Percentiles rank a stretch among this genome's conserved stretches.
These are phyloP conservation scores for Chaetomium fimeti DNA, from an alignment of 495 filamentous ascomycete species.

Conservation along the genomic window DNA sequence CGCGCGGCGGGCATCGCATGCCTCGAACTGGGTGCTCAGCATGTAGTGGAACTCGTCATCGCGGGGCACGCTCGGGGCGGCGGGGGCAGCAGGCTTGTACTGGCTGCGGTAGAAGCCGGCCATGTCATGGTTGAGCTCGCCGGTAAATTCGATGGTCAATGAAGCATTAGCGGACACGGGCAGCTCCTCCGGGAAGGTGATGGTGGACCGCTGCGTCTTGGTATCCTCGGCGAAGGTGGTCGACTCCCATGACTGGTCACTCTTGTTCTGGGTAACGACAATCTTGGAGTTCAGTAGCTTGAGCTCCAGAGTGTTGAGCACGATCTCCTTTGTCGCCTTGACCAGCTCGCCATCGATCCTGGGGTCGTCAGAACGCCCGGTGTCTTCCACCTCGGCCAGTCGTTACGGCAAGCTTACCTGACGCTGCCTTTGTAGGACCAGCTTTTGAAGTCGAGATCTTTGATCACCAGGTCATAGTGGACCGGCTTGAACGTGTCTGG, in stretches of 20 bases:
- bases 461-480: conserved; percentile 82
- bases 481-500: conserved; percentile 69
- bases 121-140: conserved; percentile 91
- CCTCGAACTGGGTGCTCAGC: conserved; percentile 96
- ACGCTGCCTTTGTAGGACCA: conserved; percentile 86
- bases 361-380: conserved; percentile 9
- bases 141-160: conserved; percentile 74
- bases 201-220: conserved; percentile 71
- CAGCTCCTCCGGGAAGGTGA: conserved; percentile 68
- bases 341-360: conserved; percentile 57
- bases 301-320: conserved; percentile 69
- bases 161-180: conserved; percentile 58
- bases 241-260: conserved; percentile 54
- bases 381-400: not conserved
- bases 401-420: conserved; percentile 42
- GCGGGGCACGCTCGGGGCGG: conserved; percentile 68
- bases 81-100: conserved; percentile 75
- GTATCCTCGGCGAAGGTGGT: conserved; percentile 72
- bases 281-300: conserved; percentile 57
- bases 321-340: conserved; percentile 64
- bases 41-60: conserved; percentile 83
- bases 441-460: conserved; percentile 68
- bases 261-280: conserved; percentile 47
- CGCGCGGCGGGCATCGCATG: conserved; percentile 87
- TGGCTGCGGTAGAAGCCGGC: conserved; percentile 93